Evolutionary conservation across 2,329 filamentous ascomycete genomes (phyloP).

Genomic region (Alternaria ethzedia): DNA sequence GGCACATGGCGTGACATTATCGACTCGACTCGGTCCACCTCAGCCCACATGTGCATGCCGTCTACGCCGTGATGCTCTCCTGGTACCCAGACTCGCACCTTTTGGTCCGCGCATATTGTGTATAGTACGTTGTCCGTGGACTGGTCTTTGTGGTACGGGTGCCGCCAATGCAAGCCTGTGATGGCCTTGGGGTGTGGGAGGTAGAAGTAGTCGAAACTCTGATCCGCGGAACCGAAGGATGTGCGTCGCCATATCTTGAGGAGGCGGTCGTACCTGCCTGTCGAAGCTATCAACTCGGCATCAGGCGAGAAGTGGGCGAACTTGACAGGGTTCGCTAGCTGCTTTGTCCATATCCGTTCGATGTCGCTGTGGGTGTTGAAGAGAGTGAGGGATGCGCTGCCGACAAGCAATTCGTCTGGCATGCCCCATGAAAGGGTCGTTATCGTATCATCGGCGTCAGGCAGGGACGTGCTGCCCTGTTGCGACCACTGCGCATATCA

Average conservation of each 20-base stretch:
- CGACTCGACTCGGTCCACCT: constrained; percentile 76
- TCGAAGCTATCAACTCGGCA: constrained; percentile 83
- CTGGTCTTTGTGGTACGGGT: constrained; percentile 77
- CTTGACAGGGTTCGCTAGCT: constrained; percentile 74
- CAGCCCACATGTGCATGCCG: constrained; percentile 78
- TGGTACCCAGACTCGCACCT: constrained; percentile 82
- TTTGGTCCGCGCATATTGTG: constrained; percentile 81
- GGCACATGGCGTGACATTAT: constrained; percentile 64
- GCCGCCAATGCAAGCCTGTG: constrained; percentile 86
- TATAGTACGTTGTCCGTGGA: constrained; percentile 86
- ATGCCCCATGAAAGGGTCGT: constrained; percentile 83
- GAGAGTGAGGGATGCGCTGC: constrained; percentile 72
- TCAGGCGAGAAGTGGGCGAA: constrained; percentile 84
- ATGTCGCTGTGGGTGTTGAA: constrained; percentile 65
- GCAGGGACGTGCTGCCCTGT: constrained; percentile 64
- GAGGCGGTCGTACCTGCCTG: constrained; percentile 77
- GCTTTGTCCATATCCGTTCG: constrained; percentile 73
- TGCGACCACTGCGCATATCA: constrained; percentile 60
- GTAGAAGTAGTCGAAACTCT: constrained; percentile 89
- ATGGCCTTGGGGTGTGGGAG: constrained; percentile 82
- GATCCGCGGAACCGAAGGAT: constrained; percentile 81
- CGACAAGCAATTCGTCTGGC: constrained; percentile 82
- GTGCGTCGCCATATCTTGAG: constrained; percentile 93
- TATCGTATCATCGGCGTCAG: constrained; percentile 56
- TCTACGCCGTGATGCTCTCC: constrained; percentile 74